Percentiles rank a stretch among this genome's conserved stretches.
Conservation (phyloP, 805 yeast genomes). For the Ogataea paraovalis region DNA sequence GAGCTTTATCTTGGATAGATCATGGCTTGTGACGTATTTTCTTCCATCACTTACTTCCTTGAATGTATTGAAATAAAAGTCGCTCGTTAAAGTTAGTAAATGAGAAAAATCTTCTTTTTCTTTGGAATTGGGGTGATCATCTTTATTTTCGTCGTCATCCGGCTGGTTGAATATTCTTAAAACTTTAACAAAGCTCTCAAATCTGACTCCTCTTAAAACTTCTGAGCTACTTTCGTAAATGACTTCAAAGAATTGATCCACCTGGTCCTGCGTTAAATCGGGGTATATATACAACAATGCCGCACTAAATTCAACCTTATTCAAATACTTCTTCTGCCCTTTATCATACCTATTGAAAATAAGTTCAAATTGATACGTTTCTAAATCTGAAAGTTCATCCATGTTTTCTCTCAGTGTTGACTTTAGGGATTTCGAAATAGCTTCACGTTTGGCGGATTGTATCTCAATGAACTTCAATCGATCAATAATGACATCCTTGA, state of each 20-base stretch:
- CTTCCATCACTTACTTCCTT: constrained; percentile 38
- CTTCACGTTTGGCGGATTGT: constrained; percentile 30
- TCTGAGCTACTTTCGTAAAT: constrained; percentile 20
- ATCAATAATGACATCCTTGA: constrained; percentile 35
- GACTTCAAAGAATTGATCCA: constrained; percentile 35
- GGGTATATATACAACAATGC: constrained; percentile 42
- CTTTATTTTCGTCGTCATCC: constrained; percentile 15
- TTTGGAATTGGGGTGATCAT: constrained; percentile 12
- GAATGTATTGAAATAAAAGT: constrained; percentile 36
- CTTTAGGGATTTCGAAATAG: constrained; percentile 17
- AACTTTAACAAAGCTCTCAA: constrained; percentile 23
- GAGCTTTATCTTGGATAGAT: constrained; percentile 33
- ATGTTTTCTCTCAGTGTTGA: constrained; percentile 4
- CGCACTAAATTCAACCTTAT: constrained; percentile 39
- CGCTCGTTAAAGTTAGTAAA: constrained; percentile 37
- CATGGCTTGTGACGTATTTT: constrained; percentile 34
- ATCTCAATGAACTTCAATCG: constrained; percentile 39
- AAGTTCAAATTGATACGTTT: constrained; percentile 38
- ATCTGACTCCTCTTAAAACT: constrained; percentile 25
- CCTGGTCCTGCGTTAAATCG: constrained; percentile 31
- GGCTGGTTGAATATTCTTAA: constrained; percentile 17
- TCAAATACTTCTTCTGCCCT: constrained; percentile 34
- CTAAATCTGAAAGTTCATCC: constrained; percentile 6
- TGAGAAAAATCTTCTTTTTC: constrained; percentile 28
- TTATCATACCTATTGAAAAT: constrained; percentile 39